Percentiles rank a stretch among this genome's conserved stretches.
These are phyloP conservation scores for Clonostachys solani DNA, from an alignment of 2,329 filamentous ascomycete species.

Conservation along the genomic window DNA sequence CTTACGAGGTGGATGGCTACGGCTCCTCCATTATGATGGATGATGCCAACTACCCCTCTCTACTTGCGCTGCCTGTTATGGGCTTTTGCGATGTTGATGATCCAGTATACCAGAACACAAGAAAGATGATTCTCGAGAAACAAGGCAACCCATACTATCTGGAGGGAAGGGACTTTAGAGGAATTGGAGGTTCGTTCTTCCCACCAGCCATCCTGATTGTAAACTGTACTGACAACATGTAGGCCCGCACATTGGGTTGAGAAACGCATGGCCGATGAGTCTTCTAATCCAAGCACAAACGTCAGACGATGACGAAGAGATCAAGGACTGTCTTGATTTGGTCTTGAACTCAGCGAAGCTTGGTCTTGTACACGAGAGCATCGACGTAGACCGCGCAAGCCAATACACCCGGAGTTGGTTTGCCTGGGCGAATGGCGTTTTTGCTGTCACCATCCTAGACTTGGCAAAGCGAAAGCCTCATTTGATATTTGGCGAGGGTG, in stretches of 20 bases:
- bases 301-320: constrained; percentile 77
- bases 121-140: constrained; percentile 70
- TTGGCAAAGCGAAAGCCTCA: constrained; percentile 85
- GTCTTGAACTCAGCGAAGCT: constrained; percentile 74
- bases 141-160: constrained; percentile 86
- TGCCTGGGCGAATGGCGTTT: constrained; percentile 96
- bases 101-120: constrained; percentile 79
- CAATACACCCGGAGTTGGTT: constrained; percentile 91
- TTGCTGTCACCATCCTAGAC: constrained; percentile 87
- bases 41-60: constrained; percentile 80
- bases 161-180: constrained; percentile 69
- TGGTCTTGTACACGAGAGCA: constrained; percentile 87
- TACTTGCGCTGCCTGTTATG: constrained; percentile 73
- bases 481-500: constrained; percentile 70
- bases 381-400: constrained; percentile 67
- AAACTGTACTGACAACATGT: background rate
- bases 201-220: background rate
- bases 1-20: constrained; percentile 85
- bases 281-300: constrained; percentile 89
- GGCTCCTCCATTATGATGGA: constrained; percentile 83
- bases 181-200: constrained; percentile 70
- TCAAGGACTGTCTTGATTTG: constrained; percentile 63
- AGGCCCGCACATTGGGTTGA: constrained; percentile 71
- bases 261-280: constrained; percentile 96
- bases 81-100: constrained; percentile 67